Evolutionary conservation across 768 basidiomycete genomes (phyloP).

Genomic region (Piloderma croceum): DNA sequence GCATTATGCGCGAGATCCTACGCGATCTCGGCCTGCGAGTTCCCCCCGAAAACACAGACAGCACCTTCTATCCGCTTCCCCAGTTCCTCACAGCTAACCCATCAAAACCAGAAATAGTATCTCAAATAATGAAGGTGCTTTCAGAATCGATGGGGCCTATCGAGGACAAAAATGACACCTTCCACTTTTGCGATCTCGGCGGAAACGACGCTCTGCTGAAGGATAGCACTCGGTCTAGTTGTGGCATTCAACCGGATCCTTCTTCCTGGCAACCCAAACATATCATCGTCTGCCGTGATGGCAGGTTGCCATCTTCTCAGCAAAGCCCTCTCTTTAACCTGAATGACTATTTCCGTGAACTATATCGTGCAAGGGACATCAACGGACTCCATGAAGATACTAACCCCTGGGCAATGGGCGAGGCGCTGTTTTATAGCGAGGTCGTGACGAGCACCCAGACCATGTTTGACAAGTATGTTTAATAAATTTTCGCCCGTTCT

Average conservation of each 20-base stretch:
- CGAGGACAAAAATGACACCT: conserved; percentile 66
- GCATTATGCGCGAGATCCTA: conserved; percentile 30
- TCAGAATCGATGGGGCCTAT: conserved; percentile 34
- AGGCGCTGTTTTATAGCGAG: conserved; percentile 80
- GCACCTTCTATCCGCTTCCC: conserved; percentile 44
- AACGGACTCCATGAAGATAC: conserved; percentile 18
- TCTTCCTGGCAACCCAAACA: conserved; percentile 43
- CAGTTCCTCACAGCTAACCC: conserved; percentile 52
- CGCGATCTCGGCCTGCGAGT: conserved; percentile 34
- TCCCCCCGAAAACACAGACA: conserved; percentile 32
- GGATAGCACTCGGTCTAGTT: conserved; percentile 14
- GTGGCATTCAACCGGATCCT: conserved; percentile 21
- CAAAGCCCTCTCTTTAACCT: conserved; percentile 75
- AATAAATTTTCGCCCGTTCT: conserved; percentile 1
- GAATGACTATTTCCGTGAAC: conserved; percentile 48
- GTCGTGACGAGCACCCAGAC: conserved; percentile 93
- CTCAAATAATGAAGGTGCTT: conserved; percentile 31
- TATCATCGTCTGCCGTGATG: conserved; percentile 47
- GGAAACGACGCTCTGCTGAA: conserved; percentile 29
- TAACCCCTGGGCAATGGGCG: conserved; percentile 57
- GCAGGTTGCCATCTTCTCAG: conserved; percentile 40
- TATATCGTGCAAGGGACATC: conserved; percentile 33
- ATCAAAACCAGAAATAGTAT: conserved; percentile 34
- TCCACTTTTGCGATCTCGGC: conserved; percentile 50
- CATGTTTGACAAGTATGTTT: conserved; percentile 80